A percentile compares a stretch with the other conserved stretches of the same genome.
phyloP scores from a whole-genome alignment of 2,329 filamentous ascomycete genomes.

The Shiraia sp. region DNA sequence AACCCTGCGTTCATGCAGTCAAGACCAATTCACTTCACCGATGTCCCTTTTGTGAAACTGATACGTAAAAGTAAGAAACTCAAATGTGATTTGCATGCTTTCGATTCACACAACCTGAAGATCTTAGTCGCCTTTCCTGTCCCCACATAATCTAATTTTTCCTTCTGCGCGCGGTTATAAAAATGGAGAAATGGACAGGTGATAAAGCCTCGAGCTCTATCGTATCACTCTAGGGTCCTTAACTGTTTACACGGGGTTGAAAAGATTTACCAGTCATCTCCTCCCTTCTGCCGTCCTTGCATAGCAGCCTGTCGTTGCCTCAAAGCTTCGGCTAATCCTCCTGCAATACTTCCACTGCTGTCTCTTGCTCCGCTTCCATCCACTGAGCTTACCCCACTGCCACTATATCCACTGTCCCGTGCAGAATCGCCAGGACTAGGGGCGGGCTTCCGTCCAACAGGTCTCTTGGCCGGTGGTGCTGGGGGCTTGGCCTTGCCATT shows the following conservation, averaged over 20 bases:
- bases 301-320: slow-evolving; percentile 55
- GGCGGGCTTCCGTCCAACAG: slow-evolving; percentile 72
- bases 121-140: too few species aligned
- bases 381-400: slow-evolving; percentile 42
- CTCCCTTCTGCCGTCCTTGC: slow-evolving; percentile 44
- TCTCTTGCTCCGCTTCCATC: slow-evolving; percentile 44
- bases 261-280: slow-evolving; percentile 39
- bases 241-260: neutral
- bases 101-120: too few species aligned
- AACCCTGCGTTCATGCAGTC: too few species aligned
- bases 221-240: neutral
- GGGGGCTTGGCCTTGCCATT: slow-evolving; percentile 74
- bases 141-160: too few species aligned
- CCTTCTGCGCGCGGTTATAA: too few species aligned
- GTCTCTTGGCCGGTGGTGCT: slow-evolving; percentile 79
- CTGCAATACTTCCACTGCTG: slow-evolving; percentile 50
- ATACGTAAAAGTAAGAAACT: too few species aligned
- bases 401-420: slow-evolving; percentile 64
- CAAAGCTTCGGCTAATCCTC: slow-evolving; percentile 56
- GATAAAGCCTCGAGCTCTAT: neutral
- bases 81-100: too few species aligned
- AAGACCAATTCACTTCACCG: too few species aligned
- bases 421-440: slow-evolving; percentile 58
- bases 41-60: too few species aligned
- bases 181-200: too few species aligned